Evolutionary conservation across 2,329 filamentous ascomycete genomes (phyloP), one percentile per base, ranked within the genome.

Genomic region (Hypoxylon sp.): DNA sequence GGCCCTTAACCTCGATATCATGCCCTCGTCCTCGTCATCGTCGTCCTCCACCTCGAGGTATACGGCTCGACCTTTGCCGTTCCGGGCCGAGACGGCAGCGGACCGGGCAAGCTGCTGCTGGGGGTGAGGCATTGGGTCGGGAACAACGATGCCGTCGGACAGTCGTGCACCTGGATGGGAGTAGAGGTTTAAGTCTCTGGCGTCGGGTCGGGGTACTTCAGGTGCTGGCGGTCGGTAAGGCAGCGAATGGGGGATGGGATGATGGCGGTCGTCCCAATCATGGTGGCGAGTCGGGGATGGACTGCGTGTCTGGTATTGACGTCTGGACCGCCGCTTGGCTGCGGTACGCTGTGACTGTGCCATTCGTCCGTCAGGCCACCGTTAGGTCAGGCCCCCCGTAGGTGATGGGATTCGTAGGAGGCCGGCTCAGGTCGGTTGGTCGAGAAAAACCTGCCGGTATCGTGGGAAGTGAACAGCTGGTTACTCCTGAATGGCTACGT

Each of bases 121-220:
- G 41, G 71, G 66, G 47, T 67, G 66, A 70, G 70, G 70, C 66
- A 68, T 71, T 40, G 67, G 64, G 42, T 66, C 63, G 62, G 60
- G 58, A 50, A 60, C 50, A 21, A 62, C 65, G 58, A 62, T 37
- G 49, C 71, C 48, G 38, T 70, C 66, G 62, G 69, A 65, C 40
- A 62, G 57, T 60, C 54, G 69, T 65, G 67, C 58, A 59, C 57
- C 58, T 65, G 43, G 68, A 52, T 67, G 66, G 53, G 64, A 67
- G 58, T 69, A 64, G 40, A 58, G 50, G 51, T 67, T 68, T 47
- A 62, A 48, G 48, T 24, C 66, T 60, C 64, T 65, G 33, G 63
- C 67, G 65, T 68, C 68, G 62, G 66, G 60, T 64, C 68, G 70
- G 69, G 70, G 72, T 74, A 74, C 68, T 68, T 70, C 68, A 66